These are phyloP conservation scores for Exophiala phaeomuriformis DNA, from an alignment of 2,329 filamentous ascomycete genomes.

Conservation along the genomic window DNA sequence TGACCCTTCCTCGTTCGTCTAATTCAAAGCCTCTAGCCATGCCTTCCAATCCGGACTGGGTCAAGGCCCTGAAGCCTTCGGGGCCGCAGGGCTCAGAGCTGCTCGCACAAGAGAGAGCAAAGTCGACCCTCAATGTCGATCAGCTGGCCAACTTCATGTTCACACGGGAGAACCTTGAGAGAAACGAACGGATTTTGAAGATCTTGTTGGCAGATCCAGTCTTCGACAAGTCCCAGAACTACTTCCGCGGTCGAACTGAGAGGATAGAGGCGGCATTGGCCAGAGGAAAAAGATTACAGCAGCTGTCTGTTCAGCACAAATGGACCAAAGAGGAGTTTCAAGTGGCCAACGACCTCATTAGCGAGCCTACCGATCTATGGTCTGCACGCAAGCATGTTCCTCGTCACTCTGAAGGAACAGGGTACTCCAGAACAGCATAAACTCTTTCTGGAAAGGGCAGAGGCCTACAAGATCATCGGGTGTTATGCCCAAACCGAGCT, in stretches of 20 bases:
- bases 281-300: constrained; percentile 61
- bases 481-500: constrained; percentile 78
- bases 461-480: constrained; percentile 64
- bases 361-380: constrained; percentile 68
- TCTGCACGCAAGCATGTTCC: constrained; percentile 64
- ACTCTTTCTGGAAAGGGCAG: constrained; percentile 61
- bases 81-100: constrained; percentile 63
- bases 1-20: too few species aligned
- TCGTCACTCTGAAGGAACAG: constrained; percentile 64
- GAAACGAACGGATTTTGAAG: constrained; percentile 53
- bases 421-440: constrained; percentile 66
- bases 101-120: constrained; percentile 59
- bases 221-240: constrained; percentile 73
- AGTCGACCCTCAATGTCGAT: constrained; percentile 60
- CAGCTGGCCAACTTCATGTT: constrained; percentile 63
- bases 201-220: constrained; percentile 61
- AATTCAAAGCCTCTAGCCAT: constrained; percentile 8
- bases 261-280: constrained; percentile 63
- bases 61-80: constrained; percentile 58
- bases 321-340: constrained; percentile 60
- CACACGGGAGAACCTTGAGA: constrained; percentile 56
- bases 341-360: constrained; percentile 60
- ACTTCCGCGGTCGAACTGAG: constrained; percentile 63
- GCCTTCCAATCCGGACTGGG: constrained; percentile 53
- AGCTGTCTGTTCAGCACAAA: constrained; percentile 58